phyloP scores from a whole-genome alignment of 2,329 filamentous ascomycete genomes.

The Fusarium sterilihyphosum region DNA sequence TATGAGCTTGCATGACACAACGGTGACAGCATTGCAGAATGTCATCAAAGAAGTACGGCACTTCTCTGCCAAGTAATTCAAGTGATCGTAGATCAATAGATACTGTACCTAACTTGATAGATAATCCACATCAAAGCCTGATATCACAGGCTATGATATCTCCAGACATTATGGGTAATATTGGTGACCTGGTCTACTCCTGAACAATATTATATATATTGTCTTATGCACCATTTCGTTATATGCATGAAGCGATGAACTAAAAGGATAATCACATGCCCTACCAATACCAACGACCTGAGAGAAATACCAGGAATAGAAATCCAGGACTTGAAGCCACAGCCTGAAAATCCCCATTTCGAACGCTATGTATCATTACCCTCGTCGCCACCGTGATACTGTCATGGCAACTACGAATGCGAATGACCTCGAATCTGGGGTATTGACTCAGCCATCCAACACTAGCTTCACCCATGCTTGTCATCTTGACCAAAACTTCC shows the following conservation, averaged over 20 bases:
- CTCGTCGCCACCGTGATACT: background rate
- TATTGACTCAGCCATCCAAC: background rate
- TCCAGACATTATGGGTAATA: background rate
- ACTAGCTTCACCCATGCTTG: background rate
- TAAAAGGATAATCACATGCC: background rate
- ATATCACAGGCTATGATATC: background rate
- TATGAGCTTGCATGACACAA: too few species aligned
- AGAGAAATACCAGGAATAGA: background rate
- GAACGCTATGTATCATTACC: background rate
- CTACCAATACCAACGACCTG: background rate
- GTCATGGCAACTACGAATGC: background rate
- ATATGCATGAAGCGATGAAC: background rate
- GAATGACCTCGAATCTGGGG: slow-evolving; percentile 4
- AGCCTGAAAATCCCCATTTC: background rate
- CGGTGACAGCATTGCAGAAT: background rate
- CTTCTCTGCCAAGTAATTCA: background rate
- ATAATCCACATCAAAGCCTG: background rate
- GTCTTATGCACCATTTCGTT: background rate
- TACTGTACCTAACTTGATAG: background rate
- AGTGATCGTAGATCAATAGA: background rate
- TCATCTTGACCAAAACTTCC: background rate
- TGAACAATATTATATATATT: background rate
- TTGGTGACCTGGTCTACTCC: background rate
- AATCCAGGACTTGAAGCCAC: background rate
- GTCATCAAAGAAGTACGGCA: background rate